These are phyloP conservation scores for Cladosporium sphaerospermum DNA, from an alignment of 2,329 filamentous ascomycete species.

Conservation along the genomic window DNA sequence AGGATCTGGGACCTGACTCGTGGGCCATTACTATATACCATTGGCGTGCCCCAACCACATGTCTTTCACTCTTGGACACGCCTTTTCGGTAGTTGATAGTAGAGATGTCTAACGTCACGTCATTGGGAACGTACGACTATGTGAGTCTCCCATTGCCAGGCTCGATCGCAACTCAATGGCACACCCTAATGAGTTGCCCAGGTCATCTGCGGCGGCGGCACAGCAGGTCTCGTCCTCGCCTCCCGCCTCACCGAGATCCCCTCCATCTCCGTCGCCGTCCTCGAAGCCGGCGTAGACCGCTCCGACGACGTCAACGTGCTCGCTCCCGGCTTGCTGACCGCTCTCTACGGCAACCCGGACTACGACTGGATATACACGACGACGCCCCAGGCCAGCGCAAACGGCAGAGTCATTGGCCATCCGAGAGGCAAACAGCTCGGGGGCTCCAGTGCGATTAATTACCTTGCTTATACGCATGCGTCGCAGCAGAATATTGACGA, in stretches of 20 bases:
- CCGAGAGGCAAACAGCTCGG: conserved; percentile 15
- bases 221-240: conserved; percentile 18
- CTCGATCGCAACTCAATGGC: background rate
- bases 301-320: conserved; percentile 12
- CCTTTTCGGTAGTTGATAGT: no score
- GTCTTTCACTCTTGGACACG: no score
- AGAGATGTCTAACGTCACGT: background rate
- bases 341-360: conserved; percentile 19
- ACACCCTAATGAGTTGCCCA: conserved; percentile 9
- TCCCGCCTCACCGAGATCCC: conserved; percentile 18
- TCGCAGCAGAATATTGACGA: conserved; percentile 29
- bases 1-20: no score
- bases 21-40: no score
- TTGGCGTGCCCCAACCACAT: no score
- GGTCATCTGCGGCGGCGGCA: conserved; percentile 15
- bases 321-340: conserved; percentile 8
- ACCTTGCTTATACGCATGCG: conserved; percentile 14
- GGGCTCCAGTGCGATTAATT: conserved; percentile 14
- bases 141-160: background rate
- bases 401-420: conserved; percentile 10
- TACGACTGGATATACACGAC: conserved; percentile 30
- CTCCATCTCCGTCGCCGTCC: conserved; percentile 25
- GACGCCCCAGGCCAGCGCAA: conserved; percentile 11
- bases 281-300: conserved; percentile 25
- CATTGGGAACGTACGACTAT: background rate